Base-by-base conservation (phyloP, 768 basidiomycete species). In the Lactifluus subvellereus region DNA sequence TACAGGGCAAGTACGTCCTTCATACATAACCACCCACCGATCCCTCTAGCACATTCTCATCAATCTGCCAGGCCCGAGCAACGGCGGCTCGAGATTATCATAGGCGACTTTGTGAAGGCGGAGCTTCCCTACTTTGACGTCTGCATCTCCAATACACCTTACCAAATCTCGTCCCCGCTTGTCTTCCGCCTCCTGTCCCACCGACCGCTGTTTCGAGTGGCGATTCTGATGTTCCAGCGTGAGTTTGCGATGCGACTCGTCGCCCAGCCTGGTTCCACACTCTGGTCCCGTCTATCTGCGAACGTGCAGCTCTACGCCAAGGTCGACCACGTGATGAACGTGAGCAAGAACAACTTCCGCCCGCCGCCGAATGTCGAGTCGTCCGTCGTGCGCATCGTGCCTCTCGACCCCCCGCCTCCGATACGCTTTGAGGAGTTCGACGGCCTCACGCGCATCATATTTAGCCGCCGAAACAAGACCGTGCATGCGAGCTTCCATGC, bases 181-280 rank as follows among this genome's bases (percentile, higher is more conserved):
- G 89, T 98, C 59, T 99, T 99, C 82, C 91, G 92, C 63, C 84
- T 99, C 38, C 86, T 98, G 54, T 98, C 97, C 2, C 94, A 98
- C 70, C 89, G 97, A 2, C 97, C 97, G 0, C 79, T 98, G 49
- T 93, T 91, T 73, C 92, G 96, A 30, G 85, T 90, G 61, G 92
- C 94, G 38, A 93, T 99, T 65, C 89, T 99, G 77, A 99, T 99
- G 97, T 99, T 99, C 78, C 97, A 99, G 77, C 89, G 94, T 60
- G 97, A 99, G 75, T 99, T 99, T 71, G 97, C 97, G 0, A 80
- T 95, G 64, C 88, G 97, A 1, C 83, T 99, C 11, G 86, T 91
- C 47, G 96, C 96, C 4, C 80, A 83, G 27, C 94, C 97, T 0
- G 86, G 86, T 8, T 86, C 91, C 3, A 78, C 84, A 6, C 77